phyloP scores from a whole-genome alignment of 257 asterid genomes.

The Ocimum tenuiflorum region DNA sequence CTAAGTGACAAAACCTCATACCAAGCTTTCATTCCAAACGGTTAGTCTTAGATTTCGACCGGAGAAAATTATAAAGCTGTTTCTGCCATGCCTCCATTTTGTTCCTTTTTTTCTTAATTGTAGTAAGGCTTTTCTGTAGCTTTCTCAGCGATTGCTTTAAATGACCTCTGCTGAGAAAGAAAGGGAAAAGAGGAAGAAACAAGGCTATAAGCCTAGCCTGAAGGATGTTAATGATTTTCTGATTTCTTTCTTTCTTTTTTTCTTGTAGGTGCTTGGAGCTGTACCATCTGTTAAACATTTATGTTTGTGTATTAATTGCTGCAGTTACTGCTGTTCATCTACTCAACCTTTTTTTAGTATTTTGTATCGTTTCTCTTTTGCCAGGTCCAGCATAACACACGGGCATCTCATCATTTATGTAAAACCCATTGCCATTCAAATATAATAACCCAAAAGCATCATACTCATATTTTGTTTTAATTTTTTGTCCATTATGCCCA shows the following conservation, averaged over 20 bases:
- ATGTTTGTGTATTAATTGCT: conserved; percentile 32
- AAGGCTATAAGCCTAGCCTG: not conserved
- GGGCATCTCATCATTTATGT: not conserved
- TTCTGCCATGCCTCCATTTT: conserved; percentile 4
- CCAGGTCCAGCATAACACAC: not conserved
- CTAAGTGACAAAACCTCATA: conserved; percentile 3
- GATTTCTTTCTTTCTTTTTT: not conserved
- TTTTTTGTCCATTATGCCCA: too few species aligned
- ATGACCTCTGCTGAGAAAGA: conserved; percentile 5
- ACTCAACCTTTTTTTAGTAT: conserved; percentile 17
- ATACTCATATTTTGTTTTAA: too few species aligned
- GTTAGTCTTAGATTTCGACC: conserved; percentile 13
- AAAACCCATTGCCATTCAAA: too few species aligned
- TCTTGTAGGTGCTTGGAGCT: not conserved
- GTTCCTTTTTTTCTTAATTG: conserved; percentile 17
- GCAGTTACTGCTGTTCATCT: conserved; percentile 38
- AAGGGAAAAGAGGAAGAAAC: not conserved
- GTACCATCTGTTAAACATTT: conserved; percentile 36
- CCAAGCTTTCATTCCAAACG: conserved; percentile 8
- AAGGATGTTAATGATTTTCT: conserved; percentile 22
- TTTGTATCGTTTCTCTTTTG: not conserved
- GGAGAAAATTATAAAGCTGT: conserved; percentile 9
- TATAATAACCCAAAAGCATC: too few species aligned
- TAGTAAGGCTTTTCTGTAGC: conserved; percentile 23
- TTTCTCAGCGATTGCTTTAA: conserved; percentile 20